Conservation (phyloP, 2,329 filamentous ascomycete species). For the Trichoderma koningiopsis region DNA sequence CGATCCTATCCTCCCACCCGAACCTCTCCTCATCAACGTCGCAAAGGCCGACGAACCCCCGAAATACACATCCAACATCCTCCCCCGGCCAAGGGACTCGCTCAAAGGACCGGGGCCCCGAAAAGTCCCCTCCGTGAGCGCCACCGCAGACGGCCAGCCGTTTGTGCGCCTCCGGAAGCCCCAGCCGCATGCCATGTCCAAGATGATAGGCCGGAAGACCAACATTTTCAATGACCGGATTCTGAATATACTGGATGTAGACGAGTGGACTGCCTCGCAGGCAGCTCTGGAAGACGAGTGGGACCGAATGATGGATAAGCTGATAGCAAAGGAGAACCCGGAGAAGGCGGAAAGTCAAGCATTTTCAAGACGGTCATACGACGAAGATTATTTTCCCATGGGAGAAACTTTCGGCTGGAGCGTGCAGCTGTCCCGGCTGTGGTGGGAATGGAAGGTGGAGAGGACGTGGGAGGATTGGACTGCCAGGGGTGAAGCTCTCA, state of each 20-base stretch:
- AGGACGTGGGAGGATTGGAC: conserved; percentile 42
- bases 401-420: conserved; percentile 37
- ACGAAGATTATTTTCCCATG: background rate
- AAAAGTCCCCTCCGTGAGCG: conserved; percentile 58
- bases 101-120: conserved; percentile 41
- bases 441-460: conserved; percentile 39
- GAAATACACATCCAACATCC: conserved; percentile 50
- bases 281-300: conserved; percentile 51
- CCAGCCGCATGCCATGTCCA: conserved; percentile 61
- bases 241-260: conserved; percentile 41
- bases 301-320: conserved; percentile 44
- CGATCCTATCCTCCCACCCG: conserved; percentile 28
- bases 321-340: conserved; percentile 31
- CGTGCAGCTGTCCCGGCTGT: conserved; percentile 37
- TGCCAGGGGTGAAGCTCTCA: conserved; percentile 46
- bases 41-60: conserved; percentile 43
- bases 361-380: background rate
- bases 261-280: conserved; percentile 39
- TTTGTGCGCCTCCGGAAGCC: conserved; percentile 69
- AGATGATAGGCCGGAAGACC: conserved; percentile 58
- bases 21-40: conserved; percentile 41
- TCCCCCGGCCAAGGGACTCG: conserved; percentile 51
- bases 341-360: background rate
- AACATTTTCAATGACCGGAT: conserved; percentile 47
- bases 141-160: conserved; percentile 58